Evolutionary conservation across 2,329 filamentous ascomycete genomes (phyloP), one percentile per base, ranked within the genome.

Genomic region (Phaeomoniella chlamydospora): DNA sequence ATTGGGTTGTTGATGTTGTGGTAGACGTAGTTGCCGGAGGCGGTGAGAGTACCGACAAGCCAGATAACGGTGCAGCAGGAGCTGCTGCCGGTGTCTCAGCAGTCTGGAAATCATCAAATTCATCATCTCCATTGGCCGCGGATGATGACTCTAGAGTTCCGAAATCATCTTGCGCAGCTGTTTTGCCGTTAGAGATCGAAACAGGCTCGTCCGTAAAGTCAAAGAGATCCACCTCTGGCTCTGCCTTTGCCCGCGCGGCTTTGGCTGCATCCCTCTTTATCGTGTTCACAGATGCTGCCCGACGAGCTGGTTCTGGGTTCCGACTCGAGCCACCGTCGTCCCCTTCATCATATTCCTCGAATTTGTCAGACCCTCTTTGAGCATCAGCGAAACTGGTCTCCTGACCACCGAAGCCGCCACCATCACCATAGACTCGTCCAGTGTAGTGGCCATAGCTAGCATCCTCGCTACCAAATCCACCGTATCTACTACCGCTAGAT

Each of bases 51-150:
- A 50, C 45, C 37, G 62, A 56, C 18, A 56, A 53, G 35, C 53
- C 52, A 15, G 58, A 49, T 15, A 54, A 51, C 5, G 54, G 41
- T 14, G 53, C 46, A 16, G 53, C 42, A n/a, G 51, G 47, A 35
- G 49, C 44, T 31, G 53, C 57, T 11, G 65, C 51, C 16, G 74
- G 63, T 3, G 79, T 73, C 2, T 80, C 65, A 11, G 88, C 88
- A 14, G 86, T 93, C 57, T 94, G 85, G 67, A 96, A 96, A 53
- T 98, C 90, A 53, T 96, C 90, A 51, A 96, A 96, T 43, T 94
- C 90, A 46, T 94, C 87, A 44, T 94, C 88, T 42, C 83, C 79
- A 35, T 74, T 76, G 30, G 65, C 64, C 18, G 59, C 58, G 12
- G 55, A 26, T 33, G 61, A 63, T 6, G 70, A 64, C 42, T 60